Conservation (phyloP, 805 yeast species). For the Debaryomyces prosopidis region DNA sequence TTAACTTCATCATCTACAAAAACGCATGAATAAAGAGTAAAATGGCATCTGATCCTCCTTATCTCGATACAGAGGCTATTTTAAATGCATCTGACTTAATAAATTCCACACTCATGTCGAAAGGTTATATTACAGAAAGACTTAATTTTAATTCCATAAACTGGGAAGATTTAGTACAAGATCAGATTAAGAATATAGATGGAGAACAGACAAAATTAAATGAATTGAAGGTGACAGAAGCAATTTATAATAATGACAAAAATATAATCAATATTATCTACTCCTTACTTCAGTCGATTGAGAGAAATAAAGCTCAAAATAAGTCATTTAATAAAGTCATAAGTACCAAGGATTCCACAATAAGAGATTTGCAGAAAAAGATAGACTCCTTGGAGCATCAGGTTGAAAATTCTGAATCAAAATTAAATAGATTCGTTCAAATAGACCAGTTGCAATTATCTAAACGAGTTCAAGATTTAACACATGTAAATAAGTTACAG, state of each 20-base stretch:
- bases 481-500: constrained; percentile 24
- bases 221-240: constrained; percentile 25
- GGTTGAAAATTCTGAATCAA: constrained; percentile 15
- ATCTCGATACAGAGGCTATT: constrained; percentile 33
- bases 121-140: constrained; percentile 34
- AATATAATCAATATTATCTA: constrained; percentile 38
- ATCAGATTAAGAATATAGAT: constrained; percentile 17
- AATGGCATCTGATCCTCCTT: constrained; percentile 6
- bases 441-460: constrained; percentile 19
- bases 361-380: constrained; percentile 22
- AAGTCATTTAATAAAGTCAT: constrained; percentile 28
- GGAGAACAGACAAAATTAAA: constrained; percentile 7
- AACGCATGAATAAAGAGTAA: neutral
- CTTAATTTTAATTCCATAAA: constrained; percentile 35
- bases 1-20: neutral
- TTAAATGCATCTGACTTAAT: constrained; percentile 37
- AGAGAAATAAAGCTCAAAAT: constrained; percentile 32
- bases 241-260: constrained; percentile 36
- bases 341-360: constrained; percentile 27
- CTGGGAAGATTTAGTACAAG: constrained; percentile 29
- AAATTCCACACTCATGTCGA: constrained; percentile 32
- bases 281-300: constrained; percentile 31
- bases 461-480: constrained; percentile 16
- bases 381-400: constrained; percentile 22
- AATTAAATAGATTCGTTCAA: constrained; percentile 14